phyloP scores from a whole-genome alignment of 176 grass and related monocot genomes.

The Oryza officinalis region DNA sequence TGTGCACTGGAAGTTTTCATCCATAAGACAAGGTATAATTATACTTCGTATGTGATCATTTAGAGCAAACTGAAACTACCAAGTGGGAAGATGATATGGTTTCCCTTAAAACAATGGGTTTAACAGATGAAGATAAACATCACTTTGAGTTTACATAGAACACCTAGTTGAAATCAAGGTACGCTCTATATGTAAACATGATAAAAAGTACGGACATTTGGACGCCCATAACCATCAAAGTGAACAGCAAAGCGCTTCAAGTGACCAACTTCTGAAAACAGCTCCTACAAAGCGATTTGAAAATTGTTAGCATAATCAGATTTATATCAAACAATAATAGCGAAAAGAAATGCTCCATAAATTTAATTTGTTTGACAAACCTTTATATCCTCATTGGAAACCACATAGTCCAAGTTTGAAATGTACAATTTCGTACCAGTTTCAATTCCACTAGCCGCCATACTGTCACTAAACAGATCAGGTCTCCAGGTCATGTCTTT shows the following conservation, averaged over 20 bases:
- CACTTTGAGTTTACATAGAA: not conserved
- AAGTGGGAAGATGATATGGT: not conserved
- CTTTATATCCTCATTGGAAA: slow-evolving; percentile 99
- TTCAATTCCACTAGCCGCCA: slow-evolving; percentile 68
- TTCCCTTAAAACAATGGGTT: not conserved
- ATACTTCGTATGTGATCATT: not conserved
- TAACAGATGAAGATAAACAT: not conserved
- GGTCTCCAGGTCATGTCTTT: slow-evolving; percentile 91
- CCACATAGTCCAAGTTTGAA: slow-evolving; percentile 90
- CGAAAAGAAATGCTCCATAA: not conserved
- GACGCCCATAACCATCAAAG: slow-evolving; percentile 76
- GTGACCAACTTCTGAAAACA: slow-evolving; percentile 81
- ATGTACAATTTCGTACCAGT: slow-evolving; percentile 95
- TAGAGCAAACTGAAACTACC: slow-evolving; percentile 8
- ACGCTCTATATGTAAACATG: slow-evolving; percentile 9
- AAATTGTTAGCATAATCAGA: slow-evolving; percentile 18
- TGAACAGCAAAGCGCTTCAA: slow-evolving; percentile 82
- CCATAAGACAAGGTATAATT: not conserved
- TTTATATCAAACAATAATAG: slow-evolving; percentile 14
- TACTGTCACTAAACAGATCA: slow-evolving; percentile 91
- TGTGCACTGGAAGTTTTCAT: slow-evolving; percentile 13
- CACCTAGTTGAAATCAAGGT: not conserved
- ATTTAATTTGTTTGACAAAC: slow-evolving; percentile 46
- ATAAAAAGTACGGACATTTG: slow-evolving; percentile 57
- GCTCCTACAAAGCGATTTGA: slow-evolving; percentile 47